These are phyloP conservation scores for Grosmannia serpens DNA, from an alignment of 2,329 filamentous ascomycete species.

Conservation along the genomic window DNA sequence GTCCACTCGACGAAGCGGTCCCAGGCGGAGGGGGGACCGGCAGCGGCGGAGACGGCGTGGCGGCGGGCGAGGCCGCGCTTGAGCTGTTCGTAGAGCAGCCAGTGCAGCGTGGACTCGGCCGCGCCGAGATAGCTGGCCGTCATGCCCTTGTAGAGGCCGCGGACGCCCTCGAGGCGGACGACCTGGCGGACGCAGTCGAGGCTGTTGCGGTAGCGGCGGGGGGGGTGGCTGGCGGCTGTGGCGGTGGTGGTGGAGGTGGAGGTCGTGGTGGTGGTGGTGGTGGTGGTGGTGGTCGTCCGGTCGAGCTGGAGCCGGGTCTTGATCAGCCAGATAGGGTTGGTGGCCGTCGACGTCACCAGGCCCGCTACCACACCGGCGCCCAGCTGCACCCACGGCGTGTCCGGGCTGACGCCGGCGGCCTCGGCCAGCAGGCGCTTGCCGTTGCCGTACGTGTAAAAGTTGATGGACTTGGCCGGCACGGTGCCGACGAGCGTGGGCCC, in stretches of 20 bases:
- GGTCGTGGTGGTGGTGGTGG: slow-evolving; percentile 15
- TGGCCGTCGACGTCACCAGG: slow-evolving; percentile 77
- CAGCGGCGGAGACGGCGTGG: slow-evolving; percentile 40
- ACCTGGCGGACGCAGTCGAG: slow-evolving; percentile 80
- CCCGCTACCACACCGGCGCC: slow-evolving; percentile 66
- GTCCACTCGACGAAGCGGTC: slow-evolving; percentile 68
- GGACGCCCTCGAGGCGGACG: slow-evolving; percentile 65
- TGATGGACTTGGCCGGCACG: slow-evolving; percentile 80
- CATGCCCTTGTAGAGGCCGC: slow-evolving; percentile 79
- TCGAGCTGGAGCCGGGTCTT: slow-evolving; percentile 90
- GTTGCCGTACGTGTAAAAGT: slow-evolving; percentile 90
- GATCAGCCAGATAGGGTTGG: slow-evolving; percentile 93
- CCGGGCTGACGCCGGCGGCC: slow-evolving; percentile 56
- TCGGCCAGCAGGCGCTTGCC: slow-evolving; percentile 73
- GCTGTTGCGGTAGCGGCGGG: slow-evolving; percentile 71
- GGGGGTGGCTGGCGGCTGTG: slow-evolving; percentile 26
- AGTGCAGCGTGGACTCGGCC: slow-evolving; percentile 81
- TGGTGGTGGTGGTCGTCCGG: slow-evolving; percentile 49
- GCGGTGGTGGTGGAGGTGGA: slow-evolving; percentile 26
- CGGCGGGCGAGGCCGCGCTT: slow-evolving; percentile 61
- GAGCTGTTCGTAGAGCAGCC: slow-evolving; percentile 89
- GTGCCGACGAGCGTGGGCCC: slow-evolving; percentile 85
- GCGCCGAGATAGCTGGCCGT: slow-evolving; percentile 87
- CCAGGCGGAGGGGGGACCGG: slow-evolving; percentile 48
- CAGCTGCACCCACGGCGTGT: slow-evolving; percentile 66